Evolutionary conservation across 805 yeast genomes (phyloP), one percentile per base, ranked within the genome.

Genomic region (Wickerhamomyces kurtzmanii): DNA sequence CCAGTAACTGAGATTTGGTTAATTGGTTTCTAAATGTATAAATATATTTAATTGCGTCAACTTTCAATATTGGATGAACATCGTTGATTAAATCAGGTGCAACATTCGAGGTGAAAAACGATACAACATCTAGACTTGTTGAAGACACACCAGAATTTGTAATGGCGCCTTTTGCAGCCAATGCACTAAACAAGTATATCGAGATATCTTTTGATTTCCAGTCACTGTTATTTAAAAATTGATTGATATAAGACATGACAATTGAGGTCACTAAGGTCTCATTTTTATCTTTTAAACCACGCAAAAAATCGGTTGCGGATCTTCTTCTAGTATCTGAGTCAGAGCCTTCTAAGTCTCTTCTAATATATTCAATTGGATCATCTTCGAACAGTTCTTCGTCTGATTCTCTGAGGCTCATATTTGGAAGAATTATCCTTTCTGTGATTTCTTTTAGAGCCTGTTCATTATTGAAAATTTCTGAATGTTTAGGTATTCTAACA

Each of bases 311-410:
- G 2, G 94, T 83, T n/a, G 96, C 76, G 0, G 95, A 75, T 42
- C 93, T 74, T 53, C 96, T 70, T 54, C 99, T 72, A 1, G 96
- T 79, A 47, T 87, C 97, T 10, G 80, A 71, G 49, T 89, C 97
- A 0, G 94, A 77, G 5, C 97, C 97, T 55, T 93, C 98, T 25
- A 93, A 62, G 53, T 91, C 98, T 36, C 94, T 69, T 45, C 97
- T 71, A 13, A 87, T 87, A 49, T 68, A 91, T 44, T 84, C 93
- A 30, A 91, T 79, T 20, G 98, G 98, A 49, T 91, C 98, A 55
- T 91, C 98, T 54, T 91, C 98, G 52, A 91, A 89, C 36, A 78
- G 54, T 53, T 93, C 98, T 45, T 84, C 85, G 49, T 91, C 99
- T 2, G 80, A 65, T 32, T 81, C 89, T 45, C 97, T 74, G 34